Evolutionary conservation across 441 rosid genomes (phyloP), one percentile per base, ranked within the genome.

Genomic region (Macaranga tanarius): DNA sequence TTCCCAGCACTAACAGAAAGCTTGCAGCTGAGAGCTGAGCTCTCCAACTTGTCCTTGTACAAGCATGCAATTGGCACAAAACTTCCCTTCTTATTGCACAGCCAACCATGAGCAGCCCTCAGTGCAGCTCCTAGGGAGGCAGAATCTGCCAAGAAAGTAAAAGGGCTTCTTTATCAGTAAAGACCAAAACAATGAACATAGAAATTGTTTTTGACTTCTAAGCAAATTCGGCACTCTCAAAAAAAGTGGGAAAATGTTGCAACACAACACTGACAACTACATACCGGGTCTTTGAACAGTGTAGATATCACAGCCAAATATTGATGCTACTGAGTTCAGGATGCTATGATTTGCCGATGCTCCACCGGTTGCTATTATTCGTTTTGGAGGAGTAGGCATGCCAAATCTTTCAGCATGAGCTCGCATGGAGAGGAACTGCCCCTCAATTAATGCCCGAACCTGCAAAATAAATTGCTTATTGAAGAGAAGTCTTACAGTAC

Each of bases 111-210:
- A 7, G 92, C 97, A 47, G 95, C 97, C 72, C 96, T 91, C 71
- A 92, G 73, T 42, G 97, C 97, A 69, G 92, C 97, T 84, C 97
- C 95, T 15, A 92, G 85, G 10, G 99, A 92, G 66, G 99, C 99
- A 10, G 97, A 92, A 83, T 88, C 98, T 90, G 87, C 58, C 61
- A 48, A 62, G 5, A 71, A 38, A 11, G 56, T 4, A 22, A 19
- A 57, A n/a, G 10, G 47, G 65, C 59, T 16, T 40, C 25, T 60
- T 19, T 45, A 0, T 52, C 57, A 71, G 58, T 44, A n/a, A 19
- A 25, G n/a, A 34, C 5, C 26, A 48, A 12, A 12, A 11, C 52
- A 48, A 31, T 31, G 34, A 28, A 28, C 34, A 31, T 31, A 31
- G 38, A 31, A 31, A 31, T 31, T 31, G 38, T 2, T 5, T 3